Evolutionary conservation across 2,329 filamentous ascomycete genomes (phyloP), one percentile per base, ranked within the genome.

Genomic region (Fusarium buharicum): DNA sequence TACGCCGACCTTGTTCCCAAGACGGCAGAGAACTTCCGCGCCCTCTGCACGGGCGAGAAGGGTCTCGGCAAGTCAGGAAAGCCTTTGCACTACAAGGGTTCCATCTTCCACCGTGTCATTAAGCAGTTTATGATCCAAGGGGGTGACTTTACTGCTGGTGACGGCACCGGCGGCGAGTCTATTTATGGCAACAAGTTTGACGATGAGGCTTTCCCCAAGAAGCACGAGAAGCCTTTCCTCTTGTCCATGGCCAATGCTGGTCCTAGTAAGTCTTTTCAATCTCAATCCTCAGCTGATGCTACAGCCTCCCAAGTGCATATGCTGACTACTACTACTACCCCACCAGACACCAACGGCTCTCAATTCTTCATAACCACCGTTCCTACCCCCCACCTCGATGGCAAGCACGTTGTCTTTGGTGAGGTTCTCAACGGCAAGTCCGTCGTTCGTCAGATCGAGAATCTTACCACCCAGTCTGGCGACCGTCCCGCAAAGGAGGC

Each of bases 341-440:
- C 45, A 36, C 43, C 66, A 91, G 89, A 90, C 70, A 97, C 95
- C 76, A 99, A 99, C 76, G 95, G 95, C 73, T 96, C 91, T 46
- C 95, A 99, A 74, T 99, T 99, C 86, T 99, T 99, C 85, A 83
- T 98, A 71, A 99, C 95, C 44, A 98, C 95, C 14, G 92, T 97
- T 27, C 84, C 89, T n/a, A 98, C 95, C 13, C 93, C 93, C 43
- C 95, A 98, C 76, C 86, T 98, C 34, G 93, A 99, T 76, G 87
- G 87, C 75, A 99, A 99, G 84, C 94, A 99, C 79, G 95, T 98
- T 41, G 93, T 99, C 20, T 99, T 97, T 70, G 95, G 95, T 63
- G 90, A 97, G 75, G 94, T 98, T 52, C 85, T 97, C 72, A 90
- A 89, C 59, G 95, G 95, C 72, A 98, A 97, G 84, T 93, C 91